These are phyloP conservation scores for Tilletia setariae DNA, from an alignment of 1,284 basidiomycete genomes.

Conservation along the genomic window DNA sequence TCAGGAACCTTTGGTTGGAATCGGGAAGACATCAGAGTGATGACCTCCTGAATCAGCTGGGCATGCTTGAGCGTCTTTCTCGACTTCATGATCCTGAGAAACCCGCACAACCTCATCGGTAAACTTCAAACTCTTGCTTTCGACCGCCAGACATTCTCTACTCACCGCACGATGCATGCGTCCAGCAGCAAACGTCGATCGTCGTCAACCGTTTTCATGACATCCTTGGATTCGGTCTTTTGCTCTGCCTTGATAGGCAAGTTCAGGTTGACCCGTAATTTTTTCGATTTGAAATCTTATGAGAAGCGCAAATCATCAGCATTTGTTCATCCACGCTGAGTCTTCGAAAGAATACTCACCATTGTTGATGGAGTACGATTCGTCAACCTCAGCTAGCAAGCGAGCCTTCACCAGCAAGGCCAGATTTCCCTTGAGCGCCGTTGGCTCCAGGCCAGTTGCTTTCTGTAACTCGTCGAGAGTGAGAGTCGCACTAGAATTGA, in stretches of 20 bases:
- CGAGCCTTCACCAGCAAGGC: conserved; percentile 82
- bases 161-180: conserved; percentile 89
- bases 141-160: too few species aligned
- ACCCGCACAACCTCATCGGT: too few species aligned
- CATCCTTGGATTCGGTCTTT: conserved; percentile 84
- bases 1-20: conserved; percentile 87
- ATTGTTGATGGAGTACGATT: conserved; percentile 89
- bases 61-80: conserved; percentile 95
- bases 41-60: conserved; percentile 87
- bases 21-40: conserved; percentile 80
- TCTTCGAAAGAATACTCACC: conserved; percentile 57
- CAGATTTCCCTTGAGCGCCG: conserved; percentile 79
- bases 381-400: conserved; percentile 74
- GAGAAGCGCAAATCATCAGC: not conserved
- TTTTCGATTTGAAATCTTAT: conserved; percentile 85
- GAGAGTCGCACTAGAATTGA: conserved; percentile 79
- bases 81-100: conserved; percentile 86
- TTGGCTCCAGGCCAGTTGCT: conserved; percentile 79
- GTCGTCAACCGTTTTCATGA: conserved; percentile 93
- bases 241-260: conserved; percentile 90
- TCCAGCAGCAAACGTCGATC: conserved; percentile 96
- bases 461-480: conserved; percentile 74
- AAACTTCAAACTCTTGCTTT: too few species aligned
- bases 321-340: not conserved
- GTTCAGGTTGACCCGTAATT: conserved; percentile 78